Evolutionary conservation across 495 filamentous ascomycete species (phyloP), one percentile per base, ranked within the genome.

Genomic region (Filosporella fistucella): DNA sequence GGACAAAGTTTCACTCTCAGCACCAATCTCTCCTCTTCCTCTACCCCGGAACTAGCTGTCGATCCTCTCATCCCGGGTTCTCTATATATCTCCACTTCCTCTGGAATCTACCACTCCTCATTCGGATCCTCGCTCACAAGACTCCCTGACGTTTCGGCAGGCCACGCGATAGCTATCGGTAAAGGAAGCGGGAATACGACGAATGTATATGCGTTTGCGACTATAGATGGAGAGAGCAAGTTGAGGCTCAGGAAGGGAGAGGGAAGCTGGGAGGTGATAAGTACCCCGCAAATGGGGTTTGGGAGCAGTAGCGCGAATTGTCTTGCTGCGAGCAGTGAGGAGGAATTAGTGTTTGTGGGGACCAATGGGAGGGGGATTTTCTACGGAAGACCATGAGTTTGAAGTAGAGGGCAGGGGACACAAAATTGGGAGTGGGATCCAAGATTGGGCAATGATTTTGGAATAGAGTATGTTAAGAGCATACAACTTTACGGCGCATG

Each of bases 311-410:
- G 66, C 43, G 54, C 61, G 34, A 71, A 68, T 47, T 64, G 58
- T 36, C 54, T 78, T 11, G 68, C 65, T 12, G 75, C 71, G 13
- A 75, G 70, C 49, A 63, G 64, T 39, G 72, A 72, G 23, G 64
- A 64, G 3, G 66, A 67, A 13, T 71, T 72, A 12, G 77, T 81
- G 0, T 80, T 71, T 45, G 64, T 80, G 16, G 78, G 77, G 0
- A 81, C 76, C 0, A 80, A 81, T 35, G 78, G 78, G 0, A 66
- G 77, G 1, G 77, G 77, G 25, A 76, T 77, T 4, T 68, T 82
- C 22, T 78, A 70, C 47, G 76, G 55, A 1, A 50, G 22, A 22
- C 52, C 47, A 2, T 38, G 23, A 28, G 23, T 30, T 30, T 30
- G 28, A n/a, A n/a, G n/a, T n/a, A n/a, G n/a, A n/a, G n/a, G n/a